These are phyloP conservation scores for Xylaria cubensis DNA, from an alignment of 495 filamentous ascomycete genomes.

Conservation along the genomic window DNA sequence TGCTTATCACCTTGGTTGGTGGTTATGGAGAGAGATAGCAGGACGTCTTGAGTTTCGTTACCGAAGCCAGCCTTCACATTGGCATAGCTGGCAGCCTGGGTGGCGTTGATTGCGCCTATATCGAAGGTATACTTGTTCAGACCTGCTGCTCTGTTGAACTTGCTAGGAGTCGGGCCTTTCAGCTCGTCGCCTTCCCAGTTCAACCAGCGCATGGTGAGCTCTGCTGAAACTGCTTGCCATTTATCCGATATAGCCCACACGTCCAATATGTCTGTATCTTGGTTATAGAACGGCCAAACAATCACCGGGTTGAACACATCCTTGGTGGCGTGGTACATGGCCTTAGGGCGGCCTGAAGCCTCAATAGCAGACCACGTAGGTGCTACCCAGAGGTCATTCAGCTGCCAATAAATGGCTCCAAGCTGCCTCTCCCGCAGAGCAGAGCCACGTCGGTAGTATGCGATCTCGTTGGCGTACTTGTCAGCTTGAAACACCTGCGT, in stretches of 20 bases:
- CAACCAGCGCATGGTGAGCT: conserved; percentile 1
- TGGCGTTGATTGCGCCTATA: conserved; percentile 1
- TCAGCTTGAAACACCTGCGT: conserved; percentile 75
- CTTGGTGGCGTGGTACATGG: conserved; percentile 65
- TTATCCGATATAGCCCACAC: conserved; percentile 67
- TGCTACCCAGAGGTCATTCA: conserved; percentile 74
- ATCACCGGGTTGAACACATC: conserved; percentile 69
- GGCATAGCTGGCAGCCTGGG: neutral
- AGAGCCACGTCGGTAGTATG: conserved; percentile 69
- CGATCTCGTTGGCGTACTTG: conserved; percentile 67
- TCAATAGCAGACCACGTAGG: conserved; percentile 72
- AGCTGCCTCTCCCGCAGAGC: conserved; percentile 66
- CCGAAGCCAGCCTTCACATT: neutral
- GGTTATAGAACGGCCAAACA: conserved; percentile 67
- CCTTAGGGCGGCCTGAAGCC: conserved; percentile 70
- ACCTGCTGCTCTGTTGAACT: neutral
- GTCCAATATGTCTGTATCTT: conserved; percentile 58
- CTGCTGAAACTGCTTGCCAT: conserved; percentile 45
- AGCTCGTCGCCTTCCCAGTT: neutral
- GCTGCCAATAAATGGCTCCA: conserved; percentile 72
- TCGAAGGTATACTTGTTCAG: neutral
- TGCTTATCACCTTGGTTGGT: conserved; percentile 6
- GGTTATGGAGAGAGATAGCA: conserved; percentile 1
- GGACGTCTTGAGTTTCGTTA: neutral
- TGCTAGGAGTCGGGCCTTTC: neutral